Evolutionary conservation across 208 protist species (phyloP), one percentile per base, ranked within the genome.

Genomic region (Leptomonas seymouri): DNA sequence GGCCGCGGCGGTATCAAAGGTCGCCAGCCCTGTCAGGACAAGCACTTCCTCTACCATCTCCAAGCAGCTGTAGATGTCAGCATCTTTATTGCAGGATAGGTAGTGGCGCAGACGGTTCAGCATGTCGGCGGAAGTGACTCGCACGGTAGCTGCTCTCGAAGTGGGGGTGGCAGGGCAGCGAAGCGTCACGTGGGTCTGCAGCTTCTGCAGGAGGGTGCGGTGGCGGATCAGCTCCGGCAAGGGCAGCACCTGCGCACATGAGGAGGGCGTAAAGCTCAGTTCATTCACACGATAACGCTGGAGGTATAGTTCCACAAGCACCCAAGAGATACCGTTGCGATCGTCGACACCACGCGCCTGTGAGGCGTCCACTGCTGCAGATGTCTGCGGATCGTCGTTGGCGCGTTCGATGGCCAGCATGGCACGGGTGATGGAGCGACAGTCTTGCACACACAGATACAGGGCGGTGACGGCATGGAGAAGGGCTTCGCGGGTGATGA

Each of bases 381-480:
- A 9, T 3, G 34, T 39, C 7, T 3, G 3, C 34, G 34, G 3
- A 9, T 39, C 34, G 34, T 5, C 56, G 15, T 27, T 48, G 31
- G 1, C 42, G 63, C 42, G 31, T 16, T 69, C 65, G 27, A 68
- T 65, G 20, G 55, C 63, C 27, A 45, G 48, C 62, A 75, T 64
- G 18, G 74, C 76, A 6, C 65, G 62, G 0, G 77, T 71, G n/a
- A 91, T 68, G 42, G 67, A 68, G 36, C 51, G 67, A 67, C 73
- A 80, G 76, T 87, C 87, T 39, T 76, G 54, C 27, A 80, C 81
- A 49, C 78, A 80, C 25, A 93, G 76, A 64, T 91, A 89, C 16
- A 95, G 64, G 3, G 82, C 67, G 2, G 85, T 83, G 34, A 91
- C 50, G 50, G 87, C 86, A 67, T 95, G 87, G 36, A 83, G 59